These are phyloP conservation scores for Botrytis hyacinthi DNA, from an alignment of 2,329 filamentous ascomycete genomes.

Conservation along the genomic window DNA sequence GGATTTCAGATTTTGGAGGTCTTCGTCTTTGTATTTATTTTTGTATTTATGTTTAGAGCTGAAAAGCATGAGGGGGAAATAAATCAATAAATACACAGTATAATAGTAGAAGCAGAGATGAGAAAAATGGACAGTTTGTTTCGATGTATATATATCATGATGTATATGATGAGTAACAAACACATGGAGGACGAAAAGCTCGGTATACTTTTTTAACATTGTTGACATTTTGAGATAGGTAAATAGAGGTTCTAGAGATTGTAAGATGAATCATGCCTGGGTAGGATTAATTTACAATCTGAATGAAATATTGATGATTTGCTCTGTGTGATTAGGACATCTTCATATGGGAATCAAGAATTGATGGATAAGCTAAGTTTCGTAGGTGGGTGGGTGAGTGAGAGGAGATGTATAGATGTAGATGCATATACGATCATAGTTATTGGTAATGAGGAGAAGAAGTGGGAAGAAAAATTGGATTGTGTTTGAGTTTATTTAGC, in stretches of 20 bases:
- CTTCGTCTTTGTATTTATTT: neutral
- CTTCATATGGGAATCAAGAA: no score
- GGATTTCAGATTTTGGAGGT: neutral
- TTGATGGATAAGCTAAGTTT: neutral
- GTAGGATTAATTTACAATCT: no score
- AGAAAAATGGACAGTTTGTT: rapidly evolving
- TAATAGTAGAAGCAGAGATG: neutral
- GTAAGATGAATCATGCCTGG: no score
- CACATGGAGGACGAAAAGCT: neutral
- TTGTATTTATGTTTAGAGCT: neutral
- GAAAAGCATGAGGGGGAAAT: neutral
- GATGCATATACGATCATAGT: neutral
- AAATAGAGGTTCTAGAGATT: neutral
- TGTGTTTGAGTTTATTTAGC: neutral
- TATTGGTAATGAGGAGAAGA: neutral
- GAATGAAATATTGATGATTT: no score
- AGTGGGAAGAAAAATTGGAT: neutral
- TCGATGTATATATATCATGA: neutral
- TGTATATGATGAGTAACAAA: rapidly evolving
- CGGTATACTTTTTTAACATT: neutral
- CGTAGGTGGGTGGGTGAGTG: neutral
- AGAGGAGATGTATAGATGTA: neutral
- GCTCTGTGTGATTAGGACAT: neutral
- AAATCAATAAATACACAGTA: neutral
- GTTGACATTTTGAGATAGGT: neutral